Evolutionary conservation across 1,139 yeast genomes (phyloP).

Genomic region (Candida sojae): DNA sequence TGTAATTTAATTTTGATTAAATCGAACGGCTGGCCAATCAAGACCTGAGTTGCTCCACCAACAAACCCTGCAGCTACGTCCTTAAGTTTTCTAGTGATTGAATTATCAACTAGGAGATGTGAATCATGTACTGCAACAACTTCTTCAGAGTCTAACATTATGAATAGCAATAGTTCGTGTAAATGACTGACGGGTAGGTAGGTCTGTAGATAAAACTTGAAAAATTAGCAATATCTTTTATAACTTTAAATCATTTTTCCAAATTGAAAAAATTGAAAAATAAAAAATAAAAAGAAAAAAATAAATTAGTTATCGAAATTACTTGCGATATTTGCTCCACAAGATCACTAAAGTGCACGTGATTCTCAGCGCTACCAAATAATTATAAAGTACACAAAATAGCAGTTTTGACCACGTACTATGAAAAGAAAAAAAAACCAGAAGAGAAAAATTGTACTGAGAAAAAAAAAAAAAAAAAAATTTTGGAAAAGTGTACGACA

Average conservation of each 20-base stretch:
- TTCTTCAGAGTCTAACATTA: constrained; percentile 11
- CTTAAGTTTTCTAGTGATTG: constrained; percentile 57
- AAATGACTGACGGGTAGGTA: neutral
- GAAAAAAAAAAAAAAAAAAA: neutral
- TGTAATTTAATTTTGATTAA: constrained; percentile 67
- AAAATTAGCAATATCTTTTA: neutral
- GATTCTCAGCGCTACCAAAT: neutral
- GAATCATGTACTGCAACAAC: constrained; percentile 4
- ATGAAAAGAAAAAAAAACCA: neutral
- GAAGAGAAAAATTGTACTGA: neutral
- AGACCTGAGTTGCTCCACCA: constrained; percentile 67
- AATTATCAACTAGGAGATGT: constrained; percentile 41
- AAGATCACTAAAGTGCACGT: constrained; percentile 1
- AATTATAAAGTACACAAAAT: neutral
- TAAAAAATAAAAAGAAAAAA: neutral
- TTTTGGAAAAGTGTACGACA: neutral
- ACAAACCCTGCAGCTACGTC: constrained; percentile 57
- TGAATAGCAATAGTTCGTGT: neutral
- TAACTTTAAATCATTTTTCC: neutral
- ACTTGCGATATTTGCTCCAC: neutral
- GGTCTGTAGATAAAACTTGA: neutral
- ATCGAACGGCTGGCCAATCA: constrained; percentile 77
- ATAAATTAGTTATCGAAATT: neutral
- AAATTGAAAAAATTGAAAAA: neutral
- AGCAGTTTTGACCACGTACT: constrained; percentile 6